Evolutionary conservation across 768 basidiomycete species (phyloP).

Genomic region (Phaeolepiota aurea): DNA sequence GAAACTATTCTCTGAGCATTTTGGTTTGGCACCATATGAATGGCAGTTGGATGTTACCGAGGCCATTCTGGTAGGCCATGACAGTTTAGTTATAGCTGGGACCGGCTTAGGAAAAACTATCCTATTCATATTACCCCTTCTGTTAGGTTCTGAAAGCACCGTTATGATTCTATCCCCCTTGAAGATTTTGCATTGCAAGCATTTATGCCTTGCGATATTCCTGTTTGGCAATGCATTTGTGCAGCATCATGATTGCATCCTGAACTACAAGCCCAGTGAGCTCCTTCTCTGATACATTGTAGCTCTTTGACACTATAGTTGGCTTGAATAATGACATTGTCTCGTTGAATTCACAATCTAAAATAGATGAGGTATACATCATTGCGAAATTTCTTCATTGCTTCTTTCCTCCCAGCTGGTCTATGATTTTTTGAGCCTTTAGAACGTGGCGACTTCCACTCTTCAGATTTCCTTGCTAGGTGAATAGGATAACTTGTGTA

Average conservation of each 20-base stretch:
- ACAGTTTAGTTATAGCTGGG: background rate
- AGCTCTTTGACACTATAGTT: background rate
- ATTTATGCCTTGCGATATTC: background rate
- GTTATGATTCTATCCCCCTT: background rate
- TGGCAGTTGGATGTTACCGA: background rate
- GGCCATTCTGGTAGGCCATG: background rate
- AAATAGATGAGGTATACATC: background rate
- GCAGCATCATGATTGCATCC: no score
- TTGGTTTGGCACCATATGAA: background rate
- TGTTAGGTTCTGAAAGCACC: background rate
- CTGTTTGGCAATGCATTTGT: no score
- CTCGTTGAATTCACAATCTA: background rate
- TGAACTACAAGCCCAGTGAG: background rate
- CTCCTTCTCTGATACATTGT: background rate
- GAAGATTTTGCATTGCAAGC: background rate
- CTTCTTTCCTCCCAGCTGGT: background rate
- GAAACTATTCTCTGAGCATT: background rate
- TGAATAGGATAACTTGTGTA: no score
- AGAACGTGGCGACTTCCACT: background rate
- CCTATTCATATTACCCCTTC: background rate
- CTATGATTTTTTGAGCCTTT: conserved; percentile 1
- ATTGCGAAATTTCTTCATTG: background rate
- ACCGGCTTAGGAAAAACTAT: background rate
- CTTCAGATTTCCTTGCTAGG: no score
- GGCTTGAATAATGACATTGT: background rate